Evolutionary conservation across 2,329 filamentous ascomycete species (phyloP), one percentile per base, ranked within the genome.

Genomic region (Ophiostoma perfectum): DNA sequence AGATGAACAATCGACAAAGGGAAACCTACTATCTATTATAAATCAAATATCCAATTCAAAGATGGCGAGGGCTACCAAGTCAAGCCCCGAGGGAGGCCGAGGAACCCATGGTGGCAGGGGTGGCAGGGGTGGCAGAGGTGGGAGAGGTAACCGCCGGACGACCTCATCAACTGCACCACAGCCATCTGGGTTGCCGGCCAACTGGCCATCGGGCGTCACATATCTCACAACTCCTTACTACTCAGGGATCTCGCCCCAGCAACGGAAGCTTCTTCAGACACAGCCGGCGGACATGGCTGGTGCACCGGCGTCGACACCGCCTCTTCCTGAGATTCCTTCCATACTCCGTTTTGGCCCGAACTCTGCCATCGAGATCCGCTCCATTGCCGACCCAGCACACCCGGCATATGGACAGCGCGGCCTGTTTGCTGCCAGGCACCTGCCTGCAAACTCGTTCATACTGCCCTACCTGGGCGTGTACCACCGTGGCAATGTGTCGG

Each of bases 401-500:
- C 87, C 87, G 0, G 87, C 87, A 12, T 72, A 78, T 72, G 82
- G 83, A 4, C 87, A 90, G 75, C 76, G 74, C 66, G 87, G 87
- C 0, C 83, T 90, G 44, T 89, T 88, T 73, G 86, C 88, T 4
- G 77, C 83, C 1, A 80, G 80, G 7, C 75, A 81, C 67, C 80
- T 90, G 9, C 74, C 78, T 12, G 81, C 87, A 0, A 86, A 84
- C 1, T 77, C 80, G 1, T 82, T 89, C 60, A 81, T 90, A 65
- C 72, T 89, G n/a, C 82, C 83, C 18, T 90, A 90, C 74, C 78
- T 88, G 4, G 88, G 88, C 5, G 78, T 84, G 16, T 78, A 87
- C 64, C 87, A 90, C 76, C 78, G 79, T 0, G 70, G 78, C 18
- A 73, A 66, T 66, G 16, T 66, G 71, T 75, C 71, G 69, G 73